Evolutionary conservation across 2,329 filamentous ascomycete species (phyloP).

Genomic region (Cytospora piceae): DNA sequence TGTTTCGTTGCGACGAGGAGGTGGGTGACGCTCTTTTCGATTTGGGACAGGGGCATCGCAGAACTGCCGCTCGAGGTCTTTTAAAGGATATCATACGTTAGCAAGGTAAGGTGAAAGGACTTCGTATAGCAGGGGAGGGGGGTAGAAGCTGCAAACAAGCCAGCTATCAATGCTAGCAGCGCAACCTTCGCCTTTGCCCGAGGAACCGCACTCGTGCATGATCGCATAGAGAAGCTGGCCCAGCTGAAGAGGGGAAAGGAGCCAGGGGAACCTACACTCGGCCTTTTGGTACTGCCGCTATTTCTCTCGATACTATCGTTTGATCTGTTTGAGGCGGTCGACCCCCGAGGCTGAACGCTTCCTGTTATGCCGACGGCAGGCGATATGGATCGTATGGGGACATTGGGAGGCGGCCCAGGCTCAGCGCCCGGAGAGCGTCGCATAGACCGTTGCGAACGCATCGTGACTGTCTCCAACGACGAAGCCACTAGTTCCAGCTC

Average conservation of each 20-base stretch:
- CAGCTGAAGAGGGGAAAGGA: constrained; percentile 19
- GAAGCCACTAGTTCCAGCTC: not conserved
- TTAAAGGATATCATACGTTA: constrained; percentile 37
- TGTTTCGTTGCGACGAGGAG: constrained; percentile 97
- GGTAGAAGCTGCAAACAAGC: constrained; percentile 14
- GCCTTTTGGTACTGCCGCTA: constrained; percentile 53
- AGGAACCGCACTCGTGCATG: not conserved
- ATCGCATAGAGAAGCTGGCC: constrained; percentile 29
- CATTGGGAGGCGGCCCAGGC: constrained; percentile 59
- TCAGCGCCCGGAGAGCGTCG: constrained; percentile 68
- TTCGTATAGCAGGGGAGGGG: no score
- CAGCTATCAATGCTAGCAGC: constrained; percentile 1
- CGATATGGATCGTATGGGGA: constrained; percentile 62
- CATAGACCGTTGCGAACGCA: constrained; percentile 60
- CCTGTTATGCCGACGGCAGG: constrained; percentile 54
- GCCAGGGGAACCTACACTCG: constrained; percentile 57
- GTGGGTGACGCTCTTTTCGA: constrained; percentile 98
- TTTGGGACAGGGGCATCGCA: constrained; percentile 84
- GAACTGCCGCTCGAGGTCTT: constrained; percentile 55
- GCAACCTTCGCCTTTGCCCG: not conserved
- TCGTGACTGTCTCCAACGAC: constrained; percentile 38
- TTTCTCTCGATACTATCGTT: constrained; percentile 38
- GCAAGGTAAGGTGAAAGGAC: constrained; percentile 23
- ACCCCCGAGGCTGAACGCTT: constrained; percentile 60
- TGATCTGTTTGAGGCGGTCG: constrained; percentile 68